Base-by-base conservation (phyloP, 2,329 filamentous ascomycete genomes). In the Fusarium poae region DNA sequence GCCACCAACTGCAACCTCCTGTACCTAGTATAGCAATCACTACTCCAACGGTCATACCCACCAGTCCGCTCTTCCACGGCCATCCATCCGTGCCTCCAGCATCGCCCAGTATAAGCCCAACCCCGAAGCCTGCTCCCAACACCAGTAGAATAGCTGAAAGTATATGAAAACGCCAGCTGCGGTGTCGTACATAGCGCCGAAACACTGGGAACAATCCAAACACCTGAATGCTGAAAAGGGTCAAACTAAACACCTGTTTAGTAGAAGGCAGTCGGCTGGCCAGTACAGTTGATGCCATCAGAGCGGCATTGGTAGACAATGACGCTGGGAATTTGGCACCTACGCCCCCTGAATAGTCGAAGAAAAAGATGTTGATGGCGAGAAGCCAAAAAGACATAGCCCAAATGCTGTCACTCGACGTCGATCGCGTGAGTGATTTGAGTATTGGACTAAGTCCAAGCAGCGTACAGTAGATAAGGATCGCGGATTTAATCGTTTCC, bases 131-230 rank as follows among this genome's bases (percentile, higher is more conserved):
- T 0, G 96, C 94, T 30, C 90, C 89, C 32, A 94, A 83, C 3
- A 97, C 91, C 23, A 98, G 85, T 16, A 90, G 80, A 10, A 91
- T 83, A 0, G 95, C 97, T 23, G 97, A 84, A 1, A 87, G 75
- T 5, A 96, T 84, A 78, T 99, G 94, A 25, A 94, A 93, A 2
- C 83, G 86, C 90, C 92, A 96, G 62, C 90, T 94, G 37, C 92
- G 87, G 76, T 95, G 91, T 18, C 92, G 88, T 12, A 97, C 87
- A 75, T 97, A 93, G 8, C 94, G 88, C n/a, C 96, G 85, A 76
- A 98, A 98, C 6, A 99, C 94, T n/a, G 96, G 96, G 72, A 98
- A 98, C 10, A 99, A 85, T 0, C 95, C 96, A 79, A 98, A 99
- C 2, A 99, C 93, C 78, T 99, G 93, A 72, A 99, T 98, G 65